A percentile compares a stretch with the other conserved stretches of the same genome.
Conservation (phyloP, 768 basidiomycete genomes). For the Cystofilobasidium capitatum region DNA sequence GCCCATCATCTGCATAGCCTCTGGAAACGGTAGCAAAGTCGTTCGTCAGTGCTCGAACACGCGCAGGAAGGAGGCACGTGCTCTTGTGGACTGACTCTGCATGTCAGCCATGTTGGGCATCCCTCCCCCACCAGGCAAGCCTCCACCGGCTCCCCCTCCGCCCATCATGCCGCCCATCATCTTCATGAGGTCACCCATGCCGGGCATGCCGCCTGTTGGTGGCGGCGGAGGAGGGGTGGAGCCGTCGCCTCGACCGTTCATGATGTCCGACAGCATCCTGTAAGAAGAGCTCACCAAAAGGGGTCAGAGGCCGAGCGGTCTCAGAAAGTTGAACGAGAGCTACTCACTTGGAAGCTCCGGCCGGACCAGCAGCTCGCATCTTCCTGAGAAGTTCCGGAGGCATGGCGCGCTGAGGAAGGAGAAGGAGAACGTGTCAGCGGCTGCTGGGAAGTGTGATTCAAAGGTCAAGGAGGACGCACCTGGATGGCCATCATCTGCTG, state of each 20-base stretch:
- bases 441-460: background rate
- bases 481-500: slow-evolving; percentile 92
- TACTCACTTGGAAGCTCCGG: slow-evolving; percentile 49
- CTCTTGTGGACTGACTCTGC: slow-evolving; percentile 53
- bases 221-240: slow-evolving; percentile 7
- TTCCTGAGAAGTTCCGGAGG: slow-evolving; percentile 90
- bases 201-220: slow-evolving; percentile 2
- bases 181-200: slow-evolving; percentile 57
- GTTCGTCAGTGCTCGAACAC: slow-evolving; percentile 25
- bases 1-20: slow-evolving; percentile 65
- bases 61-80: slow-evolving; percentile 26
- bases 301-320: too few relatives aligned
- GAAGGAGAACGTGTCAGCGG: slow-evolving; percentile 1
- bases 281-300: background rate
- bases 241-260: slow-evolving; percentile 15
- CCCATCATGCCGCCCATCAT: slow-evolving; percentile 38
- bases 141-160: slow-evolving; percentile 29
- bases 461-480: slow-evolving; percentile 44
- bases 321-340: background rate
- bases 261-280: slow-evolving; percentile 12
- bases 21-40: slow-evolving; percentile 22
- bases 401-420: slow-evolving; percentile 61
- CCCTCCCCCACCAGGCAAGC: slow-evolving; percentile 53
- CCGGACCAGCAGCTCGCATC: slow-evolving; percentile 56
- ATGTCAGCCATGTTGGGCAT: slow-evolving; percentile 88